A percentile compares a stretch with the other conserved stretches of the same genome.
Conservation (phyloP, 2,329 filamentous ascomycete genomes). For the Ophiostoma montium region DNA sequence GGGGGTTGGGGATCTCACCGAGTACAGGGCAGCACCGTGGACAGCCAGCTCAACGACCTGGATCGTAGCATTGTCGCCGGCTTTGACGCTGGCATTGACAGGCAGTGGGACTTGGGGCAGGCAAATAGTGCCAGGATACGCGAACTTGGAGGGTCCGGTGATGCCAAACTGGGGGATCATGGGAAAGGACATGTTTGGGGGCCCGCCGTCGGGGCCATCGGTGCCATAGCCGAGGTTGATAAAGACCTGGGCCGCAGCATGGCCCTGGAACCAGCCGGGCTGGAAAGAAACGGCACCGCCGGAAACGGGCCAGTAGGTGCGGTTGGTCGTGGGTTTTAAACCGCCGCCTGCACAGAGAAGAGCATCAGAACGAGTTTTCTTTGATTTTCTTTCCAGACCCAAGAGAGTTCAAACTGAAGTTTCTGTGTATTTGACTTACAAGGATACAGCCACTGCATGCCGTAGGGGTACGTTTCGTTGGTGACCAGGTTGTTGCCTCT, state of each 20-base stretch:
- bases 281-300: conserved; percentile 85
- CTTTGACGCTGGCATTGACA: conserved; percentile 50
- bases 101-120: conserved; percentile 81
- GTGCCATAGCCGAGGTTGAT: conserved; percentile 81
- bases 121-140: conserved; percentile 83
- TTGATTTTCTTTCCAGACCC: background rate
- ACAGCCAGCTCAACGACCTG: conserved; percentile 73
- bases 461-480: conserved; percentile 67
- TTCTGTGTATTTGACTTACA: conserved; percentile 44
- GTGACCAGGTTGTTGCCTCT: conserved; percentile 74
- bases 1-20: conserved; percentile 35
- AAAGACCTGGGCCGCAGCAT: conserved; percentile 69
- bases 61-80: conserved; percentile 83
- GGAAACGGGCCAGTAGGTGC: conserved; percentile 78
- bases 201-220: conserved; percentile 46
- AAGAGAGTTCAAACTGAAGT: background rate
- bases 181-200: conserved; percentile 72
- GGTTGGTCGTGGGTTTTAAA: conserved; percentile 60
- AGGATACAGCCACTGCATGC: conserved; percentile 92
- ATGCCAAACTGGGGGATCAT: conserved; percentile 76
- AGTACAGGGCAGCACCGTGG: conserved; percentile 73
- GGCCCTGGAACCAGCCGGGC: conserved; percentile 91
- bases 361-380: background rate
- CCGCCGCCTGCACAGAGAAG: conserved; percentile 63
- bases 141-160: conserved; percentile 62